phyloP scores from a whole-genome alignment of 257 asterid species.

The Asclepias syriaca region DNA sequence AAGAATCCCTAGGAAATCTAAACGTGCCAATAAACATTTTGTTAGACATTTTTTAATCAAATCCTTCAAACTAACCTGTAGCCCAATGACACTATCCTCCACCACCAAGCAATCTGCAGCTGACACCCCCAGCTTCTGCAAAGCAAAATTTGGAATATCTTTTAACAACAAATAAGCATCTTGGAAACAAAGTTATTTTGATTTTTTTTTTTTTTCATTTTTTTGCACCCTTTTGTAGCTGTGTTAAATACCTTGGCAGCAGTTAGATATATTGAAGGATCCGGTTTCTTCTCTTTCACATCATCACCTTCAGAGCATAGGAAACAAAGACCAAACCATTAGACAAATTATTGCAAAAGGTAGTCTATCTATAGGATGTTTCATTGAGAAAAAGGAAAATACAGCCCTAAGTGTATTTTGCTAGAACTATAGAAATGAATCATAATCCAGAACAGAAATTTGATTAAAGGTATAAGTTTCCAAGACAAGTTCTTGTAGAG shows the following conservation, averaged over 20 bases:
- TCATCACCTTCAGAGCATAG: constrained; percentile 65
- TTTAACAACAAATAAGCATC: constrained; percentile 1
- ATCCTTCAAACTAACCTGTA: constrained; percentile 49
- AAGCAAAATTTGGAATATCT: constrained; percentile 12
- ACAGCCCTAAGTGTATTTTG: not conserved
- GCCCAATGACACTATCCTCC: constrained; percentile 95
- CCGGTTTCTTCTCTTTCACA: constrained; percentile 89
- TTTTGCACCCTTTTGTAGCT: not conserved
- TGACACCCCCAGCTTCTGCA: constrained; percentile 65
- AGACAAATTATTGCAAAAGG: not conserved
- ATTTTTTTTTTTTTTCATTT: too few species aligned
- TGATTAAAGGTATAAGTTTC: not conserved
- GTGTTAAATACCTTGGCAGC: constrained; percentile 59
- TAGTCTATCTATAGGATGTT: not conserved
- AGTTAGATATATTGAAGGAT: constrained; percentile 76
- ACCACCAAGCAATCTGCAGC: constrained; percentile 75
- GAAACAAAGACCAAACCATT: not conserved
- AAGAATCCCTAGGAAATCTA: too few species aligned
- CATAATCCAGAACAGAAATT: not conserved
- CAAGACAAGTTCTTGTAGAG: not conserved
- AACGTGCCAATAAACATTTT: too few species aligned
- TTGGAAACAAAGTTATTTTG: constrained; percentile 2
- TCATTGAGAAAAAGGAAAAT: not conserved
- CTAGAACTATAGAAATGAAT: not conserved
- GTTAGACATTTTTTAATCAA: too few species aligned